Conservation (phyloP, 2,329 filamentous ascomycete species). For the Fusarium sp. region DNA sequence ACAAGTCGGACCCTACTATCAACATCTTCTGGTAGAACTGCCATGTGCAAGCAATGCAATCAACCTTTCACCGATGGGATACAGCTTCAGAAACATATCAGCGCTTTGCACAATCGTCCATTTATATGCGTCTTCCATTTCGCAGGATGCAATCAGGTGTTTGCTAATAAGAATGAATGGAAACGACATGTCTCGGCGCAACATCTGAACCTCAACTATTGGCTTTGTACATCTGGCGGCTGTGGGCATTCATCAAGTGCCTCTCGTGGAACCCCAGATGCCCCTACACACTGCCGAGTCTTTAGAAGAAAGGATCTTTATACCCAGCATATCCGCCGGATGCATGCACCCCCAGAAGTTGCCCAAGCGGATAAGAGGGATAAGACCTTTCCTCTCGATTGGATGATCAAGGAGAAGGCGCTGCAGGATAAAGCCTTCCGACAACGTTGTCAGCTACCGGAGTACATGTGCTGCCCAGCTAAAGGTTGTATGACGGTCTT, state of each 20-base stretch:
- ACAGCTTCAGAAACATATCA: slow-evolving; percentile 62
- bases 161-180: slow-evolving; percentile 92
- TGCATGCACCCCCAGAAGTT: slow-evolving; percentile 71
- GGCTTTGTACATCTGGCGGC: slow-evolving; percentile 76
- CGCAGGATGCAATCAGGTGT: slow-evolving; percentile 79
- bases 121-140: slow-evolving; percentile 83
- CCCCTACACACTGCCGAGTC: slow-evolving; percentile 66
- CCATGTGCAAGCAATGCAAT: slow-evolving; percentile 37
- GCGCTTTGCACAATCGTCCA: slow-evolving; percentile 66
- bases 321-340: slow-evolving; percentile 86
- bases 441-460: slow-evolving; percentile 71
- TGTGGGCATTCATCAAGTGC: slow-evolving; percentile 57
- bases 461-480: slow-evolving; percentile 70
- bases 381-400: slow-evolving; percentile 53
- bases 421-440: slow-evolving; percentile 70
- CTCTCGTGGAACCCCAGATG: slow-evolving; percentile 18
- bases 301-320: slow-evolving; percentile 96
- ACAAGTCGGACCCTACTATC: slow-evolving; percentile 23
- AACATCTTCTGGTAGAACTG: neutral
- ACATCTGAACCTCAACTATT: slow-evolving; percentile 80
- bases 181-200: slow-evolving; percentile 87
- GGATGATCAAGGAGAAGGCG: slow-evolving; percentile 66
- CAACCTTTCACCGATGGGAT: slow-evolving; percentile 58
- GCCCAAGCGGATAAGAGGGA: slow-evolving; percentile 51
- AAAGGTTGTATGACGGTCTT: slow-evolving; percentile 71